These are phyloP conservation scores for Diaporthe sp. DNA, from an alignment of 2,329 filamentous ascomycete species.

Conservation along the genomic window DNA sequence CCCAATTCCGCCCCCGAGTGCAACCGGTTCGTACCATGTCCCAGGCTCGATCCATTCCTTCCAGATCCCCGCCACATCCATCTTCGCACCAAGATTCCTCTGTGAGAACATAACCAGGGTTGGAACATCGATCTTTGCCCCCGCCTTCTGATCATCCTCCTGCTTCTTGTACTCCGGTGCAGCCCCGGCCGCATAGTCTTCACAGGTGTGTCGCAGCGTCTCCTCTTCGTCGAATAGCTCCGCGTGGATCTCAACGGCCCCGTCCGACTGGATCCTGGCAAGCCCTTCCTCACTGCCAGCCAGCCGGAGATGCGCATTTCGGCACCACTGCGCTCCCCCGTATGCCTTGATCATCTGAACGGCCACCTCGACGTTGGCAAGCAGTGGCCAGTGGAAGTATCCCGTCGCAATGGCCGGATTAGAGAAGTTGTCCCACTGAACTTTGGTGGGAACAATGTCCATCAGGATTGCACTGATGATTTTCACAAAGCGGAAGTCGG, in stretches of 20 bases:
- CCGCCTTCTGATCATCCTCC: constrained; percentile 54
- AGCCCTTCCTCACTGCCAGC: constrained; percentile 39
- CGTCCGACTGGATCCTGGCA: constrained; percentile 42
- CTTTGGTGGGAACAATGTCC: constrained; percentile 60
- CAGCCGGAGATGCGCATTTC: constrained; percentile 46
- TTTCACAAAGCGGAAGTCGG: constrained; percentile 43
- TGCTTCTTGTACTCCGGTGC: constrained; percentile 54
- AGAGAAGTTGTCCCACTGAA: constrained; percentile 55
- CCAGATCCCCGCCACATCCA: constrained; percentile 55
- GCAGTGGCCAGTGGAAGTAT: constrained; percentile 62
- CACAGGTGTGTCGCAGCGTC: constrained; percentile 54
- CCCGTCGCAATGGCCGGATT: constrained; percentile 47
- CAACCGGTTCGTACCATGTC: constrained; percentile 32
- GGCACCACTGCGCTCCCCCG: constrained; percentile 52
- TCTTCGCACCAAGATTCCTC: constrained; percentile 53
- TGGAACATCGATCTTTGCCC: constrained; percentile 53
- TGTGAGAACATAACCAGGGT: constrained; percentile 56
- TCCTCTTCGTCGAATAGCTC: constrained; percentile 53
- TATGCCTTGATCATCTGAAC: constrained; percentile 53
- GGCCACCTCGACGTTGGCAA: constrained; percentile 56
- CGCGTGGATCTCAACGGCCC: constrained; percentile 55
- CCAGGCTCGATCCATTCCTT: constrained; percentile 53
- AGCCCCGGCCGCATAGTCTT: constrained; percentile 58
- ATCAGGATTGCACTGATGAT: constrained; percentile 53
- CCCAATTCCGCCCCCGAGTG: constrained; percentile 37